phyloP scores from a whole-genome alignment of 2,329 filamentous ascomycete species.

The Emmonsia crescens region DNA sequence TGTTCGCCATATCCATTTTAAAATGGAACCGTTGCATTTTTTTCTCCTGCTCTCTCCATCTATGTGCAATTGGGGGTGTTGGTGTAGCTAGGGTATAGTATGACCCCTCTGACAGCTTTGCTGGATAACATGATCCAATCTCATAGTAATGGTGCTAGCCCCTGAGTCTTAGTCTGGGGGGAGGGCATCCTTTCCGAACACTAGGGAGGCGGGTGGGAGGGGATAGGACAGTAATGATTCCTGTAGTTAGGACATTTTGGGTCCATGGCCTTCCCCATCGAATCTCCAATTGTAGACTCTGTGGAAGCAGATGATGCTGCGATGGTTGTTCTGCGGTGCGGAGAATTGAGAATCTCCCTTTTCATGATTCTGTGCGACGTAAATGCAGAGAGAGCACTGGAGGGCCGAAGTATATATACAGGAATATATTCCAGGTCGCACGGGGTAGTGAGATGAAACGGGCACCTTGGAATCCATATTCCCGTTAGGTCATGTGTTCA shows the following conservation, averaged over 20 bases:
- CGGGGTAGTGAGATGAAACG: background rate
- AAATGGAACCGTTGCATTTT: background rate
- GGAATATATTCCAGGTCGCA: background rate
- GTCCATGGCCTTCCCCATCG: background rate
- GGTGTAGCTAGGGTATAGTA: background rate
- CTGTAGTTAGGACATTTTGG: background rate
- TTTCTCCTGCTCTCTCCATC: background rate
- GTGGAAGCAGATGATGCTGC: background rate
- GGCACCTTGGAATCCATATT: background rate
- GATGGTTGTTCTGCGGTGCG: background rate
- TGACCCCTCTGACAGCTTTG: background rate
- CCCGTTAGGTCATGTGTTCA: background rate
- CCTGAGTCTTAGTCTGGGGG: no score
- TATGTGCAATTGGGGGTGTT: background rate
- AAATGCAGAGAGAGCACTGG: background rate
- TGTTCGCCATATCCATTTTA: background rate
- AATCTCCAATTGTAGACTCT: background rate
- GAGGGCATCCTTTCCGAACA: background rate
- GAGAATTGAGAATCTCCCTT: background rate
- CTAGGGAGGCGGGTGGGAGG: background rate
- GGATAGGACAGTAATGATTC: background rate
- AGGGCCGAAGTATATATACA: background rate
- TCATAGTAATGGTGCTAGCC: background rate
- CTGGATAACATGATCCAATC: background rate
- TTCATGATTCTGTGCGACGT: background rate